Base-by-base conservation (phyloP, 1,284 basidiomycete genomes). In the Ganoderma sp. region DNA sequence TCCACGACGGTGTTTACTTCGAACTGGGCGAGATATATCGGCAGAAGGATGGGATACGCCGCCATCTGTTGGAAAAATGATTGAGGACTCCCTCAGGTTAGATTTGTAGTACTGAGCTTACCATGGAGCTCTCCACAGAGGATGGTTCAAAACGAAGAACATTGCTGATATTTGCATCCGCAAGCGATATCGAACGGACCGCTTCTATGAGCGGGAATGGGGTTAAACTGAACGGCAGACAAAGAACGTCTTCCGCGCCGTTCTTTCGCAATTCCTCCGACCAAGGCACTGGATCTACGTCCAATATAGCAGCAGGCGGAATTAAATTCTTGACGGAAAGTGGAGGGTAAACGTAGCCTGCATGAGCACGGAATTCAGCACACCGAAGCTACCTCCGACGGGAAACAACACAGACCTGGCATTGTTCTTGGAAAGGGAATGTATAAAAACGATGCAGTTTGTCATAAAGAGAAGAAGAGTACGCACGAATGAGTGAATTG, bases 1-100 rank as follows among this genome's bases (percentile, higher is more conserved):
- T 54, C 25, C 0, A 66, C 45, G 14, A 62, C n/a, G 10, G 57
- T 32, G 0, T 58, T 10, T 5, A 66, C 54, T 17, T 72, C 62
- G 65, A 78, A 85, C 58, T 81, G 78, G 17, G 75, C 71, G 9
- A 84, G 70, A 67, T 84, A 84, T 3, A 81, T 74, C 14, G 83
- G 83, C 0, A 84, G 71, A 52, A 84, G 79, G 58, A 85, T 75
- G 1, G 83, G 83, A 67, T 82, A 83, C 43, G 80, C 80, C 15
- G 83, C 81, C 1, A 79, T 71, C 82, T 83, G 63, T 10, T 9
- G 3, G 39, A 48, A 25, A 54, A 5, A 60, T n/a, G 25, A 67
- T 67, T 60, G 54, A 22, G 68, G 59, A 37, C 56, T 57, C 71
- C 34, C 69, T 69, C 59, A 70, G 17, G 7, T 22, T 41, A 14